Evolutionary conservation across 768 basidiomycete genomes (phyloP).

Genomic region (Erythrobasidium yunnanense): DNA sequence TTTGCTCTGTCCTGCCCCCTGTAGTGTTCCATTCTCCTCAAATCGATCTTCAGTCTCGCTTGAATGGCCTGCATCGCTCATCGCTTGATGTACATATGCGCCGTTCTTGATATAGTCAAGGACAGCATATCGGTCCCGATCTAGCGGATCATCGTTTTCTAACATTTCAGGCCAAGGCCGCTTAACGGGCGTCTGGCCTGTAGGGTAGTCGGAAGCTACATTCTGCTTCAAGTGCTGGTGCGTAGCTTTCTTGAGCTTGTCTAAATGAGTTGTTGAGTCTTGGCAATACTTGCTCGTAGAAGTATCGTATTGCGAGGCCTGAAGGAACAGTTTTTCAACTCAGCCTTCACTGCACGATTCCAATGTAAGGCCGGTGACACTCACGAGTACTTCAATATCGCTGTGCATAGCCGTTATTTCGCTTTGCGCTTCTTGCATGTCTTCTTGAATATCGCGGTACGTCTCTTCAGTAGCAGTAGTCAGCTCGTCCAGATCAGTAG

Average conservation of each 20-base stretch:
- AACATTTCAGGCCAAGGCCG: conserved; percentile 2
- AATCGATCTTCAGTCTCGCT: not conserved
- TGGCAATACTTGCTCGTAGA: no score
- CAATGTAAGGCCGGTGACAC: not conserved
- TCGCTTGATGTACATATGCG: not conserved
- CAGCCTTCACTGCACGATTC: no score
- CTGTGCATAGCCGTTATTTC: not conserved
- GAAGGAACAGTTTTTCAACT: no score
- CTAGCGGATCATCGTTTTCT: not conserved
- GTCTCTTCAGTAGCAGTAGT: conserved; percentile 12
- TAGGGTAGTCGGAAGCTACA: not conserved
- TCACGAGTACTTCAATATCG: not conserved
- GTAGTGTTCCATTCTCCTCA: no score
- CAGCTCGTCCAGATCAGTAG: not conserved
- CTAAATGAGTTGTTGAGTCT: not conserved
- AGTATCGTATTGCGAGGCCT: no score
- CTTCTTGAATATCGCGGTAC: conserved; percentile 14
- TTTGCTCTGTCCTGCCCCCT: no score
- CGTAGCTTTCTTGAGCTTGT: not conserved
- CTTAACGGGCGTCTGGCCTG: conserved; percentile 17
- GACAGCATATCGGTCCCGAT: not conserved
- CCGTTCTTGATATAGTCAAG: conserved; percentile 2
- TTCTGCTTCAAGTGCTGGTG: not conserved
- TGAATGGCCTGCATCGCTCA: no score
- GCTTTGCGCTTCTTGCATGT: not conserved